These are phyloP conservation scores for Clonostachys rosea DNA, from an alignment of 2,329 filamentous ascomycete genomes.

Conservation along the genomic window DNA sequence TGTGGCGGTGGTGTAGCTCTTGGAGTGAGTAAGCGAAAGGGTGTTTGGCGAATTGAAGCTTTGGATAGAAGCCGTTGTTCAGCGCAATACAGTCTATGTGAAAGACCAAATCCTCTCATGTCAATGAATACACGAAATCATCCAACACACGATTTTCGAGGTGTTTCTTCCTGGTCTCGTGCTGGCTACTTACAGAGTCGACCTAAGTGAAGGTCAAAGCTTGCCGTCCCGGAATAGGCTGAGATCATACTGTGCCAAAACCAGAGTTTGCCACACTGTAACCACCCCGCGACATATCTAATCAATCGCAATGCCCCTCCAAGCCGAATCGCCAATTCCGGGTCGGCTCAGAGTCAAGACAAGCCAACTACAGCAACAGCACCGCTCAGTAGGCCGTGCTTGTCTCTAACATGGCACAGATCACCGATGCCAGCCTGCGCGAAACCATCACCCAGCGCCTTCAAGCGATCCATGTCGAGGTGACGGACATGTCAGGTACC, in stretches of 20 bases:
- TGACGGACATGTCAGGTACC: constrained; percentile 88
- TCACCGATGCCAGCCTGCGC: constrained; percentile 71
- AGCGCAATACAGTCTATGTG: background rate
- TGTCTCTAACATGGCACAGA: constrained; percentile 24
- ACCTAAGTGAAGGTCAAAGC: background rate
- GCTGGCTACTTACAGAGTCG: background rate
- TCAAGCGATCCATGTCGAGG: constrained; percentile 74
- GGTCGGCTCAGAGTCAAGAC: no score
- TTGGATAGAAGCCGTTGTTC: background rate
- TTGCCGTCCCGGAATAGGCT: constrained; percentile 7
- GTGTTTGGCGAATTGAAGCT: background rate
- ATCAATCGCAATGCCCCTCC: constrained; percentile 25
- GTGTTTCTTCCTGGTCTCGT: background rate
- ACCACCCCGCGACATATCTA: constrained; percentile 16
- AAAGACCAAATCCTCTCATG: background rate
- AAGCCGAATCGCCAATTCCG: no score
- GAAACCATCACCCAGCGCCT: constrained; percentile 66
- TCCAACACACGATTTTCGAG: background rate
- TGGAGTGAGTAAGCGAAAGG: background rate
- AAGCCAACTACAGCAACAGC: no score
- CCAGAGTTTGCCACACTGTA: background rate
- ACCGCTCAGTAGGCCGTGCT: no score
- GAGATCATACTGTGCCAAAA: constrained; percentile 25
- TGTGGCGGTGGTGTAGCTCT: background rate
- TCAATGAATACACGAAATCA: background rate